Conservation (phyloP, 2,329 filamentous ascomycete species). For the Claviceps purpurea region DNA sequence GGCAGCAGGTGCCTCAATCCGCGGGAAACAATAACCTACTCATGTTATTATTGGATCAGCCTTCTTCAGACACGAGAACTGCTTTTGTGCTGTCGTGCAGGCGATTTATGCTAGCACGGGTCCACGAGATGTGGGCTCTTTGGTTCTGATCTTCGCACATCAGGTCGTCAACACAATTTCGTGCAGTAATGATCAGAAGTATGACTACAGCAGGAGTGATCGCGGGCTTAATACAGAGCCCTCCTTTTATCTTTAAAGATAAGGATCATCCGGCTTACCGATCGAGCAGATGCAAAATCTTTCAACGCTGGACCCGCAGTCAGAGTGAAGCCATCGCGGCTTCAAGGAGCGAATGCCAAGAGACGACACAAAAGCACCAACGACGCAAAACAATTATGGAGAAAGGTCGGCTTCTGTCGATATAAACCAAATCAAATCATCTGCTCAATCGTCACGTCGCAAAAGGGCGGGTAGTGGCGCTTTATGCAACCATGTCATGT, state of each 20-base stretch:
- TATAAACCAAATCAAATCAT: too few species aligned
- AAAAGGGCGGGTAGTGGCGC: too few species aligned
- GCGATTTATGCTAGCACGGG: not conserved
- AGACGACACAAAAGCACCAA: not conserved
- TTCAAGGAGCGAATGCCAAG: not conserved
- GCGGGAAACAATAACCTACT: not conserved
- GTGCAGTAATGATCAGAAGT: not conserved
- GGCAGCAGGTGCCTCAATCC: not conserved
- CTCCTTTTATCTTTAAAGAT: not conserved
- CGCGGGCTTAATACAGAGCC: too few species aligned
- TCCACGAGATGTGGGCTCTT: not conserved
- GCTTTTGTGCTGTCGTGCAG: too few species aligned
- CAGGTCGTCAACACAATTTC: not conserved
- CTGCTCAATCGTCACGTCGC: too few species aligned
- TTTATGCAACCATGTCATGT: not conserved
- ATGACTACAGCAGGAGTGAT: not conserved
- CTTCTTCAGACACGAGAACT: too few species aligned
- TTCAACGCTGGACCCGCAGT: not conserved
- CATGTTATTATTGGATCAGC: too few species aligned
- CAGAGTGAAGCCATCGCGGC: slow-evolving; percentile 4
- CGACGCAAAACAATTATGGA: not conserved
- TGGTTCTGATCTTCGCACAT: not conserved
- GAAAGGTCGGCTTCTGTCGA: not conserved
- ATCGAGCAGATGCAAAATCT: too few species aligned
- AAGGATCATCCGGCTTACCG: not conserved